Conservation (phyloP, 75 land plant species). For the Cupressus sempervirens region DNA sequence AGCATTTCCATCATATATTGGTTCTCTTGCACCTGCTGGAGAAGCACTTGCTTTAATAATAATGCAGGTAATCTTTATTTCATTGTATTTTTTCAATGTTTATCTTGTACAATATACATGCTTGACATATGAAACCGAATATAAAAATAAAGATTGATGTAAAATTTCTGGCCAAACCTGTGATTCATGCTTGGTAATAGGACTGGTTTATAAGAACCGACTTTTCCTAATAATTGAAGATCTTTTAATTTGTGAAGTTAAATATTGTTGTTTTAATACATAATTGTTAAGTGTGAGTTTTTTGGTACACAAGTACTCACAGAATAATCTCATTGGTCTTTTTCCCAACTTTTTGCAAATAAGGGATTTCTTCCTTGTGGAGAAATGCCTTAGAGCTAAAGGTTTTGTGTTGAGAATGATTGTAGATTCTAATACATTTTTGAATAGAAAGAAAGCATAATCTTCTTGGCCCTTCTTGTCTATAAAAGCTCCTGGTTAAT, state of each 20-base stretch:
- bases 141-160: neutral
- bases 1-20: slow-evolving; percentile 55
- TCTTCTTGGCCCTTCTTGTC: too few species aligned
- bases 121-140: neutral
- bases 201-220: neutral
- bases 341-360: too few species aligned
- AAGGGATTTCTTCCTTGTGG: too few species aligned
- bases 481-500: too few species aligned
- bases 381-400: too few species aligned
- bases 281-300: too few species aligned
- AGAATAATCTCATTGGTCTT: too few species aligned
- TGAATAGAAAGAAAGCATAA: too few species aligned
- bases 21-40: slow-evolving; percentile 78
- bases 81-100: neutral
- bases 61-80: slow-evolving; percentile 67
- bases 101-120: neutral
- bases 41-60: slow-evolving; percentile 77
- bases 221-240: neutral
- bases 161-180: neutral
- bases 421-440: too few species aligned
- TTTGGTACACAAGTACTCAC: too few species aligned
- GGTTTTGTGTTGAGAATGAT: too few species aligned
- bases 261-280: neutral
- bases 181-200: neutral
- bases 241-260: neutral